A percentile compares a stretch with the other conserved stretches of the same genome.
Evolutionary conservation across 306 rosid species (phyloP).

Genomic region (Sphenostylis stenocarpa): DNA sequence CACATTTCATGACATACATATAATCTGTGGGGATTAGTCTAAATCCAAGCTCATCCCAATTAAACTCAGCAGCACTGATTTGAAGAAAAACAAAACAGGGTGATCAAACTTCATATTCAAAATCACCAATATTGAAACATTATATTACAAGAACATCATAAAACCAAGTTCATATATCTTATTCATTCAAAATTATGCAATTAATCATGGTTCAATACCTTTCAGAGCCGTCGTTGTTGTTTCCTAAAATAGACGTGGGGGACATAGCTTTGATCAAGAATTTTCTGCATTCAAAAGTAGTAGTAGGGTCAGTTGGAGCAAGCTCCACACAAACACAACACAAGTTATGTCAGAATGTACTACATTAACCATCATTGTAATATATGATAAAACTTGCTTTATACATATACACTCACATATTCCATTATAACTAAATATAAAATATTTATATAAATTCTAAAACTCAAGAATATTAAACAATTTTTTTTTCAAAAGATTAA

Average conservation of each 20-base stretch:
- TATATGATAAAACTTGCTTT: no score
- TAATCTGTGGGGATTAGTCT: slow-evolving; percentile 45
- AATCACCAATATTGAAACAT: background rate
- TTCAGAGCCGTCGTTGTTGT: background rate
- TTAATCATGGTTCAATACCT: background rate
- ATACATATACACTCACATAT: no score
- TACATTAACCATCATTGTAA: no score
- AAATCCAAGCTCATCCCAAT: slow-evolving; percentile 65
- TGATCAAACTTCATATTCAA: background rate
- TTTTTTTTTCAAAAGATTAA: no score
- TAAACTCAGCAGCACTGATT: slow-evolving; percentile 26
- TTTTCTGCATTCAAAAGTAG: background rate
- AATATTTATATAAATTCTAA: no score
- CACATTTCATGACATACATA: slow-evolving; percentile 58
- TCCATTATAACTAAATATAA: no score
- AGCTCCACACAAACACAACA: background rate
- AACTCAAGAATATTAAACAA: no score
- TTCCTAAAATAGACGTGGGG: background rate
- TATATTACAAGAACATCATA: background rate
- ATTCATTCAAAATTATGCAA: no score
- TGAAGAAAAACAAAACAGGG: background rate
- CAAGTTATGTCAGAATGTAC: no score
- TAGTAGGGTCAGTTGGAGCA: background rate
- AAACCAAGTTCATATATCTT: background rate
- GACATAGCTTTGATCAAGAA: background rate